Base-by-base conservation (phyloP, 805 yeast species). In the Ogataea nitratoaversa region DNA sequence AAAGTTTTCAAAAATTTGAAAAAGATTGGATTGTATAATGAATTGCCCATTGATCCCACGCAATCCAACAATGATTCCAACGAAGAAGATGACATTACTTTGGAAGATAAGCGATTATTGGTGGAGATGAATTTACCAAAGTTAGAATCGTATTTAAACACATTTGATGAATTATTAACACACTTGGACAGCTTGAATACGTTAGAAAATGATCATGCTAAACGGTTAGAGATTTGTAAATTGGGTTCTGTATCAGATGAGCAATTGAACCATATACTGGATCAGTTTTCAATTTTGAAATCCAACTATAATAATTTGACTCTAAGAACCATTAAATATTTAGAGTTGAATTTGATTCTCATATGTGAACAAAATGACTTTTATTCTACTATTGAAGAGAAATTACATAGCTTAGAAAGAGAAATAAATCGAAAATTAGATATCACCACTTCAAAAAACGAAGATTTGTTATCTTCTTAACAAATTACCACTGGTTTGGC, bases 341-440 rank as follows among this genome's bases (percentile, higher is more conserved):
- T 53, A 24, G 53, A 54, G 33, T 19, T 32, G 7, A 48, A 48
- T 32, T 20, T 56, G 34, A 23, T 53, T 18, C 41, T 38, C 14
- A 36, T 47, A 14, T 49, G 46, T 29, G 52, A 56, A 24, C 49
- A 52, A 28, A 43, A 44, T n/a, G 30, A 38, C 14, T 44, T 43
- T 32, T 44, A 43, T 20, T 8, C 37, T 18, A 37, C 34, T 22
- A 39, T 42, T 12, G 46, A 51, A 32, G 36, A 38, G 5, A 36
- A 24, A 20, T 18, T 44, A 23, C 36, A 40, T 5, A 20, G 23
- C 4, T 19, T 31, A 3, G 35, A 32, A 13, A 17, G 7, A n/a
- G n/a, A 17, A 7, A 8, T 33, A 13, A 17, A 23, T 16, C 13
- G 11, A 14, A 24, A 30, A 7, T 6, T 18, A 18, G 29, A 19